Evolutionary conservation across 306 rosid species (phyloP).

Genomic region (Datisca glomerata): DNA sequence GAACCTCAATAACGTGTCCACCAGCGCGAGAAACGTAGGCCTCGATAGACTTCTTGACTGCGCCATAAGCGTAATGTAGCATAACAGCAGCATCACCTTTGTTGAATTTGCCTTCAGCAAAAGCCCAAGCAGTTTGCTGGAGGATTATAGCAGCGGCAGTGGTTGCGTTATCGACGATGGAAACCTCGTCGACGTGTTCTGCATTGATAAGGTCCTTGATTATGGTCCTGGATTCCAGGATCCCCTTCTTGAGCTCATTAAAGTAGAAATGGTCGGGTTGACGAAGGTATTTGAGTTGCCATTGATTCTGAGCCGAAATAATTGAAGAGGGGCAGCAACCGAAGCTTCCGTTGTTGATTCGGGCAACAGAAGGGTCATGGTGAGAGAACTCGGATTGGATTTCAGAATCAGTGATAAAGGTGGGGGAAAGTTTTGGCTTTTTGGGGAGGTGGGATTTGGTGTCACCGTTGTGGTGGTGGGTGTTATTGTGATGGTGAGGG

Average conservation of each 20-base stretch:
- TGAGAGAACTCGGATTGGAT: conserved; percentile 56
- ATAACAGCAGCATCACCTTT: conserved; percentile 67
- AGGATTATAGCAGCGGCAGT: conserved; percentile 96
- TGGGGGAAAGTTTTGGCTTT: conserved; percentile 38
- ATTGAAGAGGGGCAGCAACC: conserved; percentile 74
- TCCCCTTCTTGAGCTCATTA: conserved; percentile 45
- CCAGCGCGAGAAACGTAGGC: conserved; percentile 88
- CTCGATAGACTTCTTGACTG: conserved; percentile 84
- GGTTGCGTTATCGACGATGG: conserved; percentile 96
- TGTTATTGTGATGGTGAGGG: no score
- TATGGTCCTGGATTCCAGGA: conserved; percentile 44
- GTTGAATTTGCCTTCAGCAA: conserved; percentile 51
- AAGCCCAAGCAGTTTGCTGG: conserved; percentile 69
- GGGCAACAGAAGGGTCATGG: conserved; percentile 62
- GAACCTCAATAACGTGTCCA: conserved; percentile 71
- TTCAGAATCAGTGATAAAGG: conserved; percentile 38
- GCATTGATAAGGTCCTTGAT: conserved; percentile 66
- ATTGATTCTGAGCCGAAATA: conserved; percentile 41
- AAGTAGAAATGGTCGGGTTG: conserved; percentile 84
- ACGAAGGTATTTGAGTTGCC: conserved; percentile 48
- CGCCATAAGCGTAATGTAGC: conserved; percentile 88
- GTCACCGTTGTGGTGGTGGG: no score
- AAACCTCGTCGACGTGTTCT: conserved; percentile 56
- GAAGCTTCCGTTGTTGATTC: conserved; percentile 92
- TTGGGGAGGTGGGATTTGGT: conserved; percentile 42